Evolutionary conservation across 306 rosid genomes (phyloP), one percentile per base, ranked within the genome.

Genomic region (Lathyrus tuberosus): DNA sequence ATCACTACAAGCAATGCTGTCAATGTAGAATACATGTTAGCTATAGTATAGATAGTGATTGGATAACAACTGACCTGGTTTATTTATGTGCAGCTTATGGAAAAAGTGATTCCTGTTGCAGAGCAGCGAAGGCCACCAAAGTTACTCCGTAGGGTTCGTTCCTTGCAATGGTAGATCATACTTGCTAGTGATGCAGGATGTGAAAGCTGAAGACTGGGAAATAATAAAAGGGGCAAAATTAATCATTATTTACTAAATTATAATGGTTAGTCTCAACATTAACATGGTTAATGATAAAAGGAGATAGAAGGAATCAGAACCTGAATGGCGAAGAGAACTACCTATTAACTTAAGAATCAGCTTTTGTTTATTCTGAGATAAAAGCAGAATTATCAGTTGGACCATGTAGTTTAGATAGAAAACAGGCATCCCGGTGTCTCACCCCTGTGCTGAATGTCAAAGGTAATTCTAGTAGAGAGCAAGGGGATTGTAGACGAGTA

Each of bases 121-220:
- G 97, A 94, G 81, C 86, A 85, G 87, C 90, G 76, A 74, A 77
- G 70, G 70, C 95, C 88, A 4, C 86, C 87, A 0, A 91, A 82
- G 40, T 74, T 52, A 35, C 93, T 90, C 20, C 86, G 96, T 2
- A 83, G 97, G 58, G 82, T 84, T 70, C 77, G 59, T 56, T 90
- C 97, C 26, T 66, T 71, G 78, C 56, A 86, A 69, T 94, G 97
- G 98, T 94, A 89, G 87, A 70, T 62, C 18, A 44, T 64, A 62
- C 42, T 77, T 72, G 79, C 75, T 74, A 54, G 74, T 59, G 66
- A 44, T 70, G 75, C 65, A 37, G 65, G 24, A 33, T 5, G 18
- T 63, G 63, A 70, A 71, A 35, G 40, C 46, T 20, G 65, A 73
- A 49, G 47, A 58, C 73, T 38, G 67, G 44, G 35, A 22, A 72